Evolutionary conservation across 371 early-diverging fungal species (phyloP).

Genomic region (Mucor lusitanicus): DNA sequence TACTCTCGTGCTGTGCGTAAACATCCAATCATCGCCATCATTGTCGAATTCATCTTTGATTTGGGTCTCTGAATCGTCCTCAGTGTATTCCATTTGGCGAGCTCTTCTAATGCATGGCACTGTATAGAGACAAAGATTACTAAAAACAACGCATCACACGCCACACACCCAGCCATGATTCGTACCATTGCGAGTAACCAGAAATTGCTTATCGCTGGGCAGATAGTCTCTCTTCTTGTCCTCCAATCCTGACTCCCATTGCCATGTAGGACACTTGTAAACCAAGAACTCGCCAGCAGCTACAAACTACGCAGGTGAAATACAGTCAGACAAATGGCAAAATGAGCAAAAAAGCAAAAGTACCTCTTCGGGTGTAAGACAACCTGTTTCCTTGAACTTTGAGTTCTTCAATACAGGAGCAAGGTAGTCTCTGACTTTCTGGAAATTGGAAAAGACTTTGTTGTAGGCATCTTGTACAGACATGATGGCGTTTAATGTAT

Average conservation of each 20-base stretch:
- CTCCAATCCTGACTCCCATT: constrained; percentile 87
- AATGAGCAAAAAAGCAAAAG: neutral
- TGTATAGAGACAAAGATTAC: constrained; percentile 9
- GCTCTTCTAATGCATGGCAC: constrained; percentile 92
- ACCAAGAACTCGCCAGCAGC: constrained; percentile 97
- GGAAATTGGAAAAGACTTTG: constrained; percentile 50
- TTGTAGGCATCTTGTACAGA: constrained; percentile 54
- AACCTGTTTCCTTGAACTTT: constrained; percentile 92
- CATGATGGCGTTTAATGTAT: constrained; percentile 15
- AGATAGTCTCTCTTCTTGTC: constrained; percentile 89
- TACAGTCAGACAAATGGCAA: neutral
- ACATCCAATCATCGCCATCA: constrained; percentile 83
- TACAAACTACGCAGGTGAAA: constrained; percentile 69
- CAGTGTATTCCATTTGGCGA: constrained; percentile 81
- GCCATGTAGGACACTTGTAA: constrained; percentile 98
- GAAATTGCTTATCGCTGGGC: constrained; percentile 91
- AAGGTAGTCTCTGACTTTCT: constrained; percentile 77
- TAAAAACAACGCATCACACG: neutral
- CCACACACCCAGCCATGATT: neutral
- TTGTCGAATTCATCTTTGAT: constrained; percentile 45
- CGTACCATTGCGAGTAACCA: constrained; percentile 91
- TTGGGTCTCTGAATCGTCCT: constrained; percentile 62
- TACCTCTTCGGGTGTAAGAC: constrained; percentile 95
- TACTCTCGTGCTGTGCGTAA: constrained; percentile 69
- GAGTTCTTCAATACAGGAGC: constrained; percentile 93